Percentiles rank a stretch among this genome's conserved stretches.
These are phyloP conservation scores for Colletotrichum higginsianum DNA, from an alignment of 2,329 filamentous ascomycete species.

Conservation along the genomic window DNA sequence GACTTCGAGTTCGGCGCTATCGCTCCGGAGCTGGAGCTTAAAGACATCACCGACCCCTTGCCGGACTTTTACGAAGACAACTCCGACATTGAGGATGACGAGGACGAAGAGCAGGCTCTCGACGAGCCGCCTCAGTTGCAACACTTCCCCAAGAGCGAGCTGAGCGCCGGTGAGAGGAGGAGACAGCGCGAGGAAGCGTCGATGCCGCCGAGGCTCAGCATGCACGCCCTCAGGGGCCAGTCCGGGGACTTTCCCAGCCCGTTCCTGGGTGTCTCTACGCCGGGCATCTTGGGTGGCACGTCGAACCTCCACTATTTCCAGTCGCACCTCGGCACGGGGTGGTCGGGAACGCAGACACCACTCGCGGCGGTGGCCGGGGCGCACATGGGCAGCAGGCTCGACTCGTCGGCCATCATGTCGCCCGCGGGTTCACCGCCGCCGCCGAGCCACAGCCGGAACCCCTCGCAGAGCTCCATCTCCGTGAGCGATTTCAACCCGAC, in stretches of 20 bases:
- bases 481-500: constrained; percentile 56
- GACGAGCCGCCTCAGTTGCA: constrained; percentile 49
- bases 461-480: constrained; percentile 63
- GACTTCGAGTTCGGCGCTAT: constrained; percentile 92
- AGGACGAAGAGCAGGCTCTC: constrained; percentile 55
- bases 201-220: constrained; percentile 58
- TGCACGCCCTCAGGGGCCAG: constrained; percentile 47
- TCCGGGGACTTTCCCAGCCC: constrained; percentile 65
- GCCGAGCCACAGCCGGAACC: constrained; percentile 59
- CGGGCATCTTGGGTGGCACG: constrained; percentile 78
- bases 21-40: constrained; percentile 88
- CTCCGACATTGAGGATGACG: constrained; percentile 67
- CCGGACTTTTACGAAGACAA: constrained; percentile 96
- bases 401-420: constrained; percentile 33
- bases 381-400: constrained; percentile 53
- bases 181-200: constrained; percentile 37
- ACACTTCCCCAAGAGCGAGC: constrained; percentile 38
- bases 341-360: constrained; percentile 84
- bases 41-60: constrained; percentile 96
- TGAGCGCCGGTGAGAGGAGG: constrained; percentile 44
- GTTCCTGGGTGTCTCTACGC: constrained; percentile 73
- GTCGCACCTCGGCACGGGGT: constrained; percentile 78
- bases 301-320: constrained; percentile 88
- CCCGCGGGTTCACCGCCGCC: constrained; percentile 31
- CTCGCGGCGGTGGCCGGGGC: constrained; percentile 85